phyloP scores from a whole-genome alignment of 768 basidiomycete species.

The Suillus discolor region DNA sequence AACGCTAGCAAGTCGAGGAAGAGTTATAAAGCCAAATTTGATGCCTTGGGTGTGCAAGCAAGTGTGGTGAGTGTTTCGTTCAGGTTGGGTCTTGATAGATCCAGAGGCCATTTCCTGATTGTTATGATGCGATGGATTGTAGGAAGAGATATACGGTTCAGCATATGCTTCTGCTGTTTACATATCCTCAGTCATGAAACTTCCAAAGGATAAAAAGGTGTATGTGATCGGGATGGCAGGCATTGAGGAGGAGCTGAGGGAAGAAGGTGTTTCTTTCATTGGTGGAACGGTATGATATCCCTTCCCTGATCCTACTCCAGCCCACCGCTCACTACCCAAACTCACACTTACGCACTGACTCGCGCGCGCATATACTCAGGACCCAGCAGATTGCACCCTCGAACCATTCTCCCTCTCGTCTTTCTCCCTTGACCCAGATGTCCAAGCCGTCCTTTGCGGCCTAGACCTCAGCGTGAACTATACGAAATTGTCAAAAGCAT shows the following conservation, averaged over 20 bases:
- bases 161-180: slow-evolving; percentile 87
- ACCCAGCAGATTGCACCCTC: slow-evolving; percentile 81
- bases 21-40: slow-evolving; percentile 90
- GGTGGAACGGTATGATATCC: slow-evolving; percentile 75
- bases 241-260: slow-evolving; percentile 89
- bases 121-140: background rate
- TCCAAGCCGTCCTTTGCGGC: slow-evolving; percentile 93
- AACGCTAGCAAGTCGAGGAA: slow-evolving; percentile 93
- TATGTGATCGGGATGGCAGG: slow-evolving; percentile 95
- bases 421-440: slow-evolving; percentile 74
- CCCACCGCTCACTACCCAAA: background rate
- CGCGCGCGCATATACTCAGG: slow-evolving; percentile 47
- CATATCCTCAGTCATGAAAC: slow-evolving; percentile 83
- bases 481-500: slow-evolving; percentile 91
- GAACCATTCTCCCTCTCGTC: slow-evolving; percentile 65
- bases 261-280: slow-evolving; percentile 77
- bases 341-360: background rate
- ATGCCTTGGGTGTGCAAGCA: slow-evolving; percentile 83
- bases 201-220: slow-evolving; percentile 90
- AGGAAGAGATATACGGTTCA: slow-evolving; percentile 98
- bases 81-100: background rate
- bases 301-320: slow-evolving; percentile 3
- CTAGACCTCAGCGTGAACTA: slow-evolving; percentile 88
- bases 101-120: background rate
- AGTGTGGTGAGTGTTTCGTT: slow-evolving; percentile 62